Conservation (phyloP, 2,329 filamentous ascomycete species). For the Penicillium sclerotiorum region DNA sequence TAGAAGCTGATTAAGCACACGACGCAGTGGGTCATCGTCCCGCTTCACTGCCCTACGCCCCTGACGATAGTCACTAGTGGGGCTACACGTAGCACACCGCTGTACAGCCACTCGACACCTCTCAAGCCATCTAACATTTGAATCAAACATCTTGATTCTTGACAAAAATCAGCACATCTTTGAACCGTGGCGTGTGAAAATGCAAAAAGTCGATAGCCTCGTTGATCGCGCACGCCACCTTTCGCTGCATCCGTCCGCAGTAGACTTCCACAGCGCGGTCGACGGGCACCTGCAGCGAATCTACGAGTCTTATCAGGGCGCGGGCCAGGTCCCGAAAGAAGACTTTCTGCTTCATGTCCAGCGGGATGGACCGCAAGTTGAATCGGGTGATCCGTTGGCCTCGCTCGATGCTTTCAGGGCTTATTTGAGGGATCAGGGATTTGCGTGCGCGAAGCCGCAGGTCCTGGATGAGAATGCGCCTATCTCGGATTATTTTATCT, state of each 20-base stretch:
- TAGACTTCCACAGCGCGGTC: constrained; percentile 34
- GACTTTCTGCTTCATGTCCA: constrained; percentile 30
- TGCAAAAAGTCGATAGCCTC: constrained; percentile 23
- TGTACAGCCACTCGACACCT: background rate
- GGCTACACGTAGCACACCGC: background rate
- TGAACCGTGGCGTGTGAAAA: constrained; percentile 1
- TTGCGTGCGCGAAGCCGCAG: too few species aligned
- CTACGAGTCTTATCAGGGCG: constrained; percentile 32
- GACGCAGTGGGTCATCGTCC: too few species aligned
- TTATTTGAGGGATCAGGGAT: constrained; percentile 51
- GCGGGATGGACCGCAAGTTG: constrained; percentile 9
- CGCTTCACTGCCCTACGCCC: too few species aligned
- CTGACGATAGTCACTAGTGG: too few species aligned
- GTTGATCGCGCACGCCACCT: constrained; percentile 23
- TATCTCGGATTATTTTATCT: constrained; percentile 89
- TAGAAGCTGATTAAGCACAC: too few species aligned
- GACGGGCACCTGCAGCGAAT: constrained; percentile 38
- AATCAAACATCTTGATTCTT: too few species aligned
- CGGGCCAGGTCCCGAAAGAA: constrained; percentile 17
- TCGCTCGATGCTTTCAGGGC: constrained; percentile 49
- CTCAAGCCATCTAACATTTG: background rate
- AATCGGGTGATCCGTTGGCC: constrained; percentile 20
- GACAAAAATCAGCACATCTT: background rate
- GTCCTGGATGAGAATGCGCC: constrained; percentile 56
- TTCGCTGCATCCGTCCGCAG: constrained; percentile 13